Evolutionary conservation across 345 rosid genomes (phyloP), one percentile per base, ranked within the genome.

Genomic region (Hibiscus mutabilis): DNA sequence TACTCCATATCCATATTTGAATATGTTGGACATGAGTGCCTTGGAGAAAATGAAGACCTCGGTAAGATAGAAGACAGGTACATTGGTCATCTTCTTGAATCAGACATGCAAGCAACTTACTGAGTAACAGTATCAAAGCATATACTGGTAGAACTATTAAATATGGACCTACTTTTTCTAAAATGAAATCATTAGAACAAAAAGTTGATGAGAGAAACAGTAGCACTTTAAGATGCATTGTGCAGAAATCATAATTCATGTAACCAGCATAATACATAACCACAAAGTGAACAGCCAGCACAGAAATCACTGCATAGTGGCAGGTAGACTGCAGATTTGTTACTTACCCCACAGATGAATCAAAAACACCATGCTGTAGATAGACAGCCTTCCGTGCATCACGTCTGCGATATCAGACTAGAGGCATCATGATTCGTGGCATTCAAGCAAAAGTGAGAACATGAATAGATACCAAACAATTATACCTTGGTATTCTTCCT

Each of bases 311-410:
- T 15, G 21, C 49, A 56, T 49, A 33, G 65, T 0, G 49, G 3
- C 44, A 40, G 63, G 55, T 51, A 56, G 65, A 70, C 10, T 6
- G 14, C 11, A 40, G 59, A 61, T 27, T 35, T 42, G 40, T 16
- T 73, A 78, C 91, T 83, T 57, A 95, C 99, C 99, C 97, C 97
- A 95, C 84, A 21, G 99, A 92, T 64, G 99, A 85, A 89, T 95
- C 97, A 75, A 92, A 79, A 73, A 95, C 53, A 21, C 99, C 99
- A 81, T 95, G 99, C 81, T 91, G 99, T 66, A 92, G 83, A 77
- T 82, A 92, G 69, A 95, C 96, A 76, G 88, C 97, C 79, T 90
- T 95, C 75, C 86, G 82, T 10, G 99, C 89, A 79, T 92, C 97
- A 42, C 93, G 97, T 76, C 97, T 95, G 88, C 74, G 77, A 62